These are phyloP conservation scores for Cyberlindnera saturnus DNA, from an alignment of 805 yeast species.

Conservation along the genomic window DNA sequence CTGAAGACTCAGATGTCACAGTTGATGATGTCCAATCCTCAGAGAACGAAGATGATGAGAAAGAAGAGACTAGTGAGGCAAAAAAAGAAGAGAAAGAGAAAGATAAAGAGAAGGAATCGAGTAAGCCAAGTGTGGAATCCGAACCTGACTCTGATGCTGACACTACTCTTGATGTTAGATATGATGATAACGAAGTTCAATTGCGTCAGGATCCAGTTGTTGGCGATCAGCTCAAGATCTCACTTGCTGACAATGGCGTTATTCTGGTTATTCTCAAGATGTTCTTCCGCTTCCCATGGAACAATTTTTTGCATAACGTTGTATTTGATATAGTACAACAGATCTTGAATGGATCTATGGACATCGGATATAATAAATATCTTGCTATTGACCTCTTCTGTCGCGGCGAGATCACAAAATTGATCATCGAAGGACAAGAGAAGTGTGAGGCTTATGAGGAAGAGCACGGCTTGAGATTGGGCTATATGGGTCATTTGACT, in stretches of 20 bases:
- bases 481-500: conserved; percentile 96
- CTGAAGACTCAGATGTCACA: background rate
- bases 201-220: conserved; percentile 60
- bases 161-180: conserved; percentile 25
- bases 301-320: conserved; percentile 93
- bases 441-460: conserved; percentile 56
- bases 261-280: conserved; percentile 61
- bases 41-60: conserved; percentile 19
- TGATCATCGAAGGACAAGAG: conserved; percentile 57
- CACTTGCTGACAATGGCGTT: conserved; percentile 68
- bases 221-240: conserved; percentile 84
- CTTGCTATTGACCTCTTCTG: conserved; percentile 67
- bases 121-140: conserved; percentile 16
- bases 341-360: conserved; percentile 80
- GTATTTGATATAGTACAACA: conserved; percentile 96
- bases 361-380: conserved; percentile 78
- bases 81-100: background rate
- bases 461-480: conserved; percentile 60
- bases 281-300: conserved; percentile 91
- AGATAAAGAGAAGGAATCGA: background rate
- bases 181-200: conserved; percentile 32
- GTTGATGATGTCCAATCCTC: background rate
- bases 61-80: background rate
- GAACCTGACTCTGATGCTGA: conserved; percentile 23
- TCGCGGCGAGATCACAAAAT: conserved; percentile 50